phyloP scores from a whole-genome alignment of 1,284 basidiomycete species.

The Pseudozyma thailandica region DNA sequence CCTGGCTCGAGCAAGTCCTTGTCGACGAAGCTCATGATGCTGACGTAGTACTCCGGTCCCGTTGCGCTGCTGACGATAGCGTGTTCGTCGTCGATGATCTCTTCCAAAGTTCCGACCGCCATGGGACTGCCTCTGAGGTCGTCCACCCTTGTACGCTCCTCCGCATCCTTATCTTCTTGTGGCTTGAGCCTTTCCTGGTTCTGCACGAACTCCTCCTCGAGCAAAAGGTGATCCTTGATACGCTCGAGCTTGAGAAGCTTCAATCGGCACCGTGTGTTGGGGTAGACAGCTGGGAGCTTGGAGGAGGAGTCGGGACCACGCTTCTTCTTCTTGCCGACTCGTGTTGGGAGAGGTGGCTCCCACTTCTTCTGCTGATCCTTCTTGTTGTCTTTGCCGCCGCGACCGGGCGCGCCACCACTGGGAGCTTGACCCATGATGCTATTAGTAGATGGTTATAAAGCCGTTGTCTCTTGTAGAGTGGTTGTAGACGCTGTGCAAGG shows the following conservation, averaged over 20 bases:
- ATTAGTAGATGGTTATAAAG: too few species aligned
- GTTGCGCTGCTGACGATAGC: constrained; percentile 95
- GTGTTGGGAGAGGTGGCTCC: constrained; percentile 97
- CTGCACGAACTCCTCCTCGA: constrained; percentile 97
- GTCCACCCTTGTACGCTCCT: constrained; percentile 92
- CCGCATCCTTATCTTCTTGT: constrained; percentile 93
- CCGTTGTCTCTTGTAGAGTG: too few species aligned
- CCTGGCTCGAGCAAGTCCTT: constrained; percentile 97
- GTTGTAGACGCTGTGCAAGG: too few species aligned
- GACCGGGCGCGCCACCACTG: constrained; percentile 56
- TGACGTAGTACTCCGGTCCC: constrained; percentile 97
- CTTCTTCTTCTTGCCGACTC: constrained; percentile 92
- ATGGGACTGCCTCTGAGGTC: constrained; percentile 94
- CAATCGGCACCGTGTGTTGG: constrained; percentile 93
- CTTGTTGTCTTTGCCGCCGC: constrained; percentile 58
- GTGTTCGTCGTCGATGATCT: constrained; percentile 99
- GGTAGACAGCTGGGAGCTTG: constrained; percentile 92
- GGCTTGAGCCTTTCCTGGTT: constrained; percentile 79
- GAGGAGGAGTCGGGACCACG: constrained; percentile 90
- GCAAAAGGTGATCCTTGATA: constrained; percentile 95
- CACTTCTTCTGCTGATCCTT: constrained; percentile 86
- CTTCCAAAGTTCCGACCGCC: constrained; percentile 96
- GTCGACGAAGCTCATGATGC: constrained; percentile 98
- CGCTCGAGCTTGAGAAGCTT: constrained; percentile 95
- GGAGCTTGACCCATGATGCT: constrained; percentile 61